Conservation (phyloP, 2,329 filamentous ascomycete species). For the Colletotrichum melonis region DNA sequence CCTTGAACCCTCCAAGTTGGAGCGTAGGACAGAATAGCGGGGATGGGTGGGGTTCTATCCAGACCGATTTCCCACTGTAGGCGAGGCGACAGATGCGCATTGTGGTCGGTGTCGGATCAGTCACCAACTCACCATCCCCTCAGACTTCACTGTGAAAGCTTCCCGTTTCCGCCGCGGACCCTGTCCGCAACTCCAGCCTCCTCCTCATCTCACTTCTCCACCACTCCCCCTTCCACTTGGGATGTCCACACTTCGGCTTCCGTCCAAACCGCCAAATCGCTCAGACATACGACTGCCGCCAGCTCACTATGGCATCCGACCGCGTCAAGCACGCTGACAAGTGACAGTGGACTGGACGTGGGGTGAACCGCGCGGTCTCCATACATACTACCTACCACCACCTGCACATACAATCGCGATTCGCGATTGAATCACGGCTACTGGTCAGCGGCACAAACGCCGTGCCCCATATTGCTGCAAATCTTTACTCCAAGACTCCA, state of each 20-base stretch:
- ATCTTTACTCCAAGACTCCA: not conserved
- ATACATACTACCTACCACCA: not conserved
- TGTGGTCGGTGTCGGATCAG: not conserved
- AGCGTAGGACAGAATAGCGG: not conserved
- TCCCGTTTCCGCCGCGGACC: not conserved
- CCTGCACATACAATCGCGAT: not conserved
- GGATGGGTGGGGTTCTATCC: not conserved
- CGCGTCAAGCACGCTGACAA: not conserved
- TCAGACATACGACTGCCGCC: not conserved
- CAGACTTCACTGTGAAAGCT: too few relatives aligned
- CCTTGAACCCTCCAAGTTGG: not conserved
- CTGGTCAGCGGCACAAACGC: constrained; percentile 7
- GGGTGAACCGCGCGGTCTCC: not conserved
- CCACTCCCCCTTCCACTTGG: not conserved
- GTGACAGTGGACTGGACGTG: not conserved
- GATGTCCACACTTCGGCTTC: not conserved
- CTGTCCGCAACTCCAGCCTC: not conserved
- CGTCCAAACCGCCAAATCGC: not conserved
- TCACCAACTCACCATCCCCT: not conserved
- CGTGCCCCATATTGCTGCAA: not conserved
- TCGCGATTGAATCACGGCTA: not conserved
- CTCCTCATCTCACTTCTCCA: not conserved
- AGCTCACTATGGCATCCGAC: not conserved
- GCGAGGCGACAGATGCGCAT: not conserved
- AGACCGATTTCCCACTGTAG: constrained; percentile 8